Evolutionary conservation across 495 filamentous ascomycete species (phyloP).

Genomic region (Aspergillus bridgeri): DNA sequence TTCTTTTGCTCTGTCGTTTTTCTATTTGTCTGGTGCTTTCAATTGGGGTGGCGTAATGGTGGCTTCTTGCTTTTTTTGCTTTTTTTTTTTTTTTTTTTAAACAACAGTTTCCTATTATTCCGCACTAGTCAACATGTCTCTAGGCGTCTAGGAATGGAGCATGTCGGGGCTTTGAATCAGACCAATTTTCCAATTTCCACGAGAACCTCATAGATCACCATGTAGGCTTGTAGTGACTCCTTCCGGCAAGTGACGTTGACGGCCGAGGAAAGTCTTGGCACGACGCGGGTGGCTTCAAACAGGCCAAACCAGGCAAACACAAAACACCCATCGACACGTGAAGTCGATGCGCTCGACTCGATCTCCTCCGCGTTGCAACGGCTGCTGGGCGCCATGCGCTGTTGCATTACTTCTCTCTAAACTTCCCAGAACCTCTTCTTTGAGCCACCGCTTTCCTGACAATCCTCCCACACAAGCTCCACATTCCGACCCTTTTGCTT

Average conservation of each 20-base stretch:
- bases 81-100: background rate
- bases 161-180: background rate
- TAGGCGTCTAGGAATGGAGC: background rate
- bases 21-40: slow-evolving; percentile 1
- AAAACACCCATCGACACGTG: slow-evolving; percentile 1
- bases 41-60: slow-evolving; percentile 17
- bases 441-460: background rate
- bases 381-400: slow-evolving; percentile 10
- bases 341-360: background rate
- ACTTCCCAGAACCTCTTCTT: background rate
- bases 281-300: slow-evolving; percentile 13
- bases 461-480: background rate
- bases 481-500: background rate
- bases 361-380: background rate
- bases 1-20: slow-evolving; percentile 4
- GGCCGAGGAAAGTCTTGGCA: slow-evolving; percentile 17
- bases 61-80: slow-evolving; percentile 5
- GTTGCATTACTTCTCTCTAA: background rate
- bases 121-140: background rate
- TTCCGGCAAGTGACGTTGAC: background rate
- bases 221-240: background rate
- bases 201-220: background rate
- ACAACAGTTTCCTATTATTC: background rate
- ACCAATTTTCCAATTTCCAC: background rate
- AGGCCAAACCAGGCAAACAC: slow-evolving; percentile 24